Conservation (phyloP, 2,329 filamentous ascomycete genomes). For the Septoria petroselini region DNA sequence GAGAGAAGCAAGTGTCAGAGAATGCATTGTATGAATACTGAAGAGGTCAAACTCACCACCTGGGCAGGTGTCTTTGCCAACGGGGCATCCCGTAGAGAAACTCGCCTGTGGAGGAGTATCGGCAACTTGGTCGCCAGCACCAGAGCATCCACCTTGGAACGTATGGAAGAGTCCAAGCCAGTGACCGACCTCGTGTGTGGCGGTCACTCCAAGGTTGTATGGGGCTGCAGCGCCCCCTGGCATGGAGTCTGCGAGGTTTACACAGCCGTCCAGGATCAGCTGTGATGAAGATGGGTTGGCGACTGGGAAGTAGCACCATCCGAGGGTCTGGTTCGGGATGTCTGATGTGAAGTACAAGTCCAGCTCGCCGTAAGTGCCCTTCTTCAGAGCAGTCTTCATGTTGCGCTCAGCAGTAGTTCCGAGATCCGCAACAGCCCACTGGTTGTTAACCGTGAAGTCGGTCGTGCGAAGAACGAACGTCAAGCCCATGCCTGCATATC, state of each 20-base stretch:
- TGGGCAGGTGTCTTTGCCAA: constrained; percentile 48
- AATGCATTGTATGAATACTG: too few species aligned
- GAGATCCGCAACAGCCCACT: constrained; percentile 48
- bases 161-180: constrained; percentile 45
- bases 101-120: constrained; percentile 41
- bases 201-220: constrained; percentile 45
- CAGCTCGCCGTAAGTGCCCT: constrained; percentile 50
- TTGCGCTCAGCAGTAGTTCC: constrained; percentile 39
- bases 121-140: constrained; percentile 42
- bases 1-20: too few species aligned
- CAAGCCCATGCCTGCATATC: constrained; percentile 43
- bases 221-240: constrained; percentile 46
- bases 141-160: constrained; percentile 44
- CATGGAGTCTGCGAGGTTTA: constrained; percentile 52
- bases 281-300: constrained; percentile 41
- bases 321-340: constrained; percentile 33
- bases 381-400: constrained; percentile 53
- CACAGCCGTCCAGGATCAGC: constrained; percentile 51
- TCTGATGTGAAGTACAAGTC: constrained; percentile 58
- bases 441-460: constrained; percentile 50
- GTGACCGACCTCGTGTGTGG: constrained; percentile 45
- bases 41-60: constrained; percentile 10
- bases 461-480: constrained; percentile 44
- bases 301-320: constrained; percentile 33
- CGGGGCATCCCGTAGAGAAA: constrained; percentile 51